A percentile compares a stretch with the other conserved stretches of the same genome.
Conservation (phyloP, 352 stramenopile genomes). For the Plasmopara halstedii region DNA sequence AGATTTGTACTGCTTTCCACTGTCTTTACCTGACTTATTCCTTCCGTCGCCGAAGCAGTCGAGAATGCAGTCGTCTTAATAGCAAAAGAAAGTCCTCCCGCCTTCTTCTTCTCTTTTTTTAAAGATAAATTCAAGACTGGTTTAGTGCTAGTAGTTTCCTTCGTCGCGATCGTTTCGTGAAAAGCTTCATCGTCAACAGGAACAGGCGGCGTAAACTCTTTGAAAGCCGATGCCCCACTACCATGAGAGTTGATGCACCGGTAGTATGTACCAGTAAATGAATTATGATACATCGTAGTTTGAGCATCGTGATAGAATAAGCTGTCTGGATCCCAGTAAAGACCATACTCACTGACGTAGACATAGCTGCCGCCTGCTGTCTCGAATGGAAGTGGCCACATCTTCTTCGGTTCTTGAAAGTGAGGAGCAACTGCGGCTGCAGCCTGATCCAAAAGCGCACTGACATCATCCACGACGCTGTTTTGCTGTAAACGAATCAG, state of each 20-base stretch:
- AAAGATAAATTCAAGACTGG: conserved; percentile 25
- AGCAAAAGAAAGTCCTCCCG: conserved; percentile 40
- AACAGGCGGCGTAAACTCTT: conserved; percentile 34
- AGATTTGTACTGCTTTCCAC: neutral
- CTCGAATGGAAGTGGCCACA: conserved; percentile 72
- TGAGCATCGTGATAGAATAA: conserved; percentile 81
- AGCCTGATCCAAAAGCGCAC: conserved; percentile 45
- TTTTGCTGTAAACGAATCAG: conserved; percentile 14
- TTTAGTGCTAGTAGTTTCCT: conserved; percentile 12
- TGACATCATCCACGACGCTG: conserved; percentile 43
- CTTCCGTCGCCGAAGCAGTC: conserved; percentile 2
- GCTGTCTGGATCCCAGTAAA: conserved; percentile 78
- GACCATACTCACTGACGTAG: conserved; percentile 49
- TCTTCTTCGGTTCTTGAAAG: conserved; percentile 67
- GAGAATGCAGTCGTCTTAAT: conserved; percentile 38
- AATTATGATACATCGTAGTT: conserved; percentile 69
- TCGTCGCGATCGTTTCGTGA: conserved; percentile 8
- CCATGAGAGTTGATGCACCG: conserved; percentile 20
- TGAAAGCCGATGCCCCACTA: conserved; percentile 30
- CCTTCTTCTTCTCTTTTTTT: conserved; percentile 67
- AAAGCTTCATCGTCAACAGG: conserved; percentile 42
- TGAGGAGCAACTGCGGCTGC: conserved; percentile 48
- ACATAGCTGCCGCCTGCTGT: conserved; percentile 69
- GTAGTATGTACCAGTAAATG: conserved; percentile 65
- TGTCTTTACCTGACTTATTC: neutral